Base-by-base conservation (phyloP, 495 filamentous ascomycete species). In the Glonium stellatum region DNA sequence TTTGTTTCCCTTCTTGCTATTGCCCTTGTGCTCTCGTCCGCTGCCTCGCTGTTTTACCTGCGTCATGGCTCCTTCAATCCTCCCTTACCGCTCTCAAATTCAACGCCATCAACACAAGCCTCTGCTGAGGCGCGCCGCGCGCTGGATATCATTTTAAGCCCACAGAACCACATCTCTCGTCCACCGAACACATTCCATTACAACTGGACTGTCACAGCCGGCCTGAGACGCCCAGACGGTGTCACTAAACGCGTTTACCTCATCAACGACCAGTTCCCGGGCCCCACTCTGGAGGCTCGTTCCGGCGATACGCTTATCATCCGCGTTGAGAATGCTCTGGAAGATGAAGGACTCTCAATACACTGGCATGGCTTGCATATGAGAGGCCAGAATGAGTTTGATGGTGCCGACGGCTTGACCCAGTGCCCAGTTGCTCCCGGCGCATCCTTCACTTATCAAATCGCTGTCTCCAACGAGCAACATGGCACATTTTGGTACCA, bases 401-500 rank as follows among this genome's bases (percentile, higher is more conserved):
- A 59, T 54, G 57, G 57, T 13, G 57, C 48, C 27, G 25, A 23
- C 21, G 31, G 46, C 9, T 18, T 59, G 13, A 53, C 46, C 19
- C 57, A 59, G 25, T 52, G 44, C n/a, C 57, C 57, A 21, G 54
- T 59, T 31, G 10, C 44, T 19, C 57, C 57, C 18, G 57, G 57
- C 15, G 15, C 37, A n/a, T 55, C 25, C 12, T 59, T 47, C 48
- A 52, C 57, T 12, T 59, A 59, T 42, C 19, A 35, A 8, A 52
- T 59, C 37, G 6, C 25, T 3, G n/a, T 53, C 15, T 55, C 53
- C 34, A 47, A 54, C 4, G 37, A 58, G 19, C 55, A 58, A 18
- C 55, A 58, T 34, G 55, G 55, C 55, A 58, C 55, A 0, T 58
- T 58, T 27, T 47, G 64, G 53, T 54, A 58, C 55, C 60, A 67